A percentile compares a stretch with the other conserved stretches of the same genome.
These are phyloP conservation scores for Plectosphaerella sp. DNA, from an alignment of 2,329 filamentous ascomycete species.

Conservation along the genomic window DNA sequence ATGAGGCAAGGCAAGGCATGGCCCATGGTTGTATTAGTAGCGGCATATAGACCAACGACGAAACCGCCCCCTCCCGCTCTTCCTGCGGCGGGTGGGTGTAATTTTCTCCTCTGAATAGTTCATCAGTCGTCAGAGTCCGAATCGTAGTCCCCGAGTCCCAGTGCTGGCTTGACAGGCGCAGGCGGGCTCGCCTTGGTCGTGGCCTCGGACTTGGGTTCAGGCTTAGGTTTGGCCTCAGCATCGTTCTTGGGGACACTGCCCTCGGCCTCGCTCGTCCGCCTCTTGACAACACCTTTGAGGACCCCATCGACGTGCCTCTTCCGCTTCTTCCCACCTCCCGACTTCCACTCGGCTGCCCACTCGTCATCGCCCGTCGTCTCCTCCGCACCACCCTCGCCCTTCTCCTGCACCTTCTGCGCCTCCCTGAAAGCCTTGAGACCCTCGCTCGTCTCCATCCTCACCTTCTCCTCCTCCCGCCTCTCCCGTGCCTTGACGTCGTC, in stretches of 20 bases:
- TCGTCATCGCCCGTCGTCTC: conserved; percentile 14
- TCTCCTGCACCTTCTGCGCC: conserved; percentile 33
- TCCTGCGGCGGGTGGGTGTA: too few species aligned
- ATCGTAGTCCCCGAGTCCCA: conserved; percentile 50
- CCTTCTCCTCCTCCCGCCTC: conserved; percentile 48
- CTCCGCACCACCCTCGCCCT: conserved; percentile 28
- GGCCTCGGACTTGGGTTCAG: conserved; percentile 11
- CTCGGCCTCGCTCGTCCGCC: conserved; percentile 9
- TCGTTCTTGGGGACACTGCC: background rate
- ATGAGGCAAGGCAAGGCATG: too few species aligned
- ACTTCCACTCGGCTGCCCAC: conserved; percentile 6
- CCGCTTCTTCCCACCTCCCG: conserved; percentile 9
- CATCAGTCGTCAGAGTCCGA: conserved; percentile 44
- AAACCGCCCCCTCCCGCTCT: too few species aligned
- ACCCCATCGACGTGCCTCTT: background rate
- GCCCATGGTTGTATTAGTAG: too few species aligned
- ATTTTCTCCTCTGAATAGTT: too few species aligned
- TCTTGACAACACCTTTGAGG: background rate
- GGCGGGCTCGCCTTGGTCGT: conserved; percentile 6
- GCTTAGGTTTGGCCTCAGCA: conserved; percentile 1
- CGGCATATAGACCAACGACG: conserved; percentile 11
- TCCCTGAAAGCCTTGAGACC: conserved; percentile 52
- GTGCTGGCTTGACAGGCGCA: conserved; percentile 17
- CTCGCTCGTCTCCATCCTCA: conserved; percentile 51
- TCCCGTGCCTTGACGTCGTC: conserved; percentile 50